A percentile compares a stretch with the other conserved stretches of the same genome.
phyloP scores from a whole-genome alignment of 2,329 filamentous ascomycete species.

The Clarireedia paspali region DNA sequence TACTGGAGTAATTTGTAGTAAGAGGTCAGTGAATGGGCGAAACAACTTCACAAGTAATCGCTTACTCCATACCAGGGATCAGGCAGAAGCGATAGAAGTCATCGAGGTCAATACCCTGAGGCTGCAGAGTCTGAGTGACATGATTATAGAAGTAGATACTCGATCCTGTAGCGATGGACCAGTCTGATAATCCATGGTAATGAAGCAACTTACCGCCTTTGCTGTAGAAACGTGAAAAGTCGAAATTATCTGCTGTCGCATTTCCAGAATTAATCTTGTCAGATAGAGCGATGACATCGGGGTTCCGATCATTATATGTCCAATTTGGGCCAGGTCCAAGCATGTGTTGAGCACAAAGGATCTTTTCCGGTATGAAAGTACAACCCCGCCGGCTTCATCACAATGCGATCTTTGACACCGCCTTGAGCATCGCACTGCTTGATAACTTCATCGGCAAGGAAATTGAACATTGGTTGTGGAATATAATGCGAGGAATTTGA shows the following conservation, averaged over 20 bases:
- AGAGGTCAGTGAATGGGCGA: background rate
- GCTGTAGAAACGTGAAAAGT: slow-evolving; percentile 39
- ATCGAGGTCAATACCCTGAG: slow-evolving; percentile 13
- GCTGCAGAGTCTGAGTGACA: slow-evolving; percentile 34
- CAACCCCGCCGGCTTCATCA: slow-evolving; percentile 32
- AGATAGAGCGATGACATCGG: background rate
- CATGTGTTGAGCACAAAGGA: background rate
- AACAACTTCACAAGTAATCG: background rate
- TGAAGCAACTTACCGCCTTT: slow-evolving; percentile 16
- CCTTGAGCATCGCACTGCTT: slow-evolving; percentile 44
- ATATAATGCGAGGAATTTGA: slow-evolving; percentile 38
- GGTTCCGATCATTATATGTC: background rate
- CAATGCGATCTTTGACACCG: slow-evolving; percentile 38
- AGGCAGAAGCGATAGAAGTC: slow-evolving; percentile 12
- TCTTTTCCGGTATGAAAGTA: background rate
- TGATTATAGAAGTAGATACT: slow-evolving; percentile 45
- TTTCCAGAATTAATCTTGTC: slow-evolving; percentile 35
- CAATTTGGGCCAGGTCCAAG: background rate
- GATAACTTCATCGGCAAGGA: slow-evolving; percentile 32
- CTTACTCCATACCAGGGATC: slow-evolving; percentile 2
- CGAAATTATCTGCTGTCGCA: slow-evolving; percentile 39
- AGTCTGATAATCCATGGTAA: slow-evolving; percentile 24
- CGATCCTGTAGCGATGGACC: slow-evolving; percentile 44
- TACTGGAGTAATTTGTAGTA: background rate
- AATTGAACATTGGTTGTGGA: slow-evolving; percentile 37